phyloP scores from a whole-genome alignment of 345 rosid species.

The Barbarea vulgaris region DNA sequence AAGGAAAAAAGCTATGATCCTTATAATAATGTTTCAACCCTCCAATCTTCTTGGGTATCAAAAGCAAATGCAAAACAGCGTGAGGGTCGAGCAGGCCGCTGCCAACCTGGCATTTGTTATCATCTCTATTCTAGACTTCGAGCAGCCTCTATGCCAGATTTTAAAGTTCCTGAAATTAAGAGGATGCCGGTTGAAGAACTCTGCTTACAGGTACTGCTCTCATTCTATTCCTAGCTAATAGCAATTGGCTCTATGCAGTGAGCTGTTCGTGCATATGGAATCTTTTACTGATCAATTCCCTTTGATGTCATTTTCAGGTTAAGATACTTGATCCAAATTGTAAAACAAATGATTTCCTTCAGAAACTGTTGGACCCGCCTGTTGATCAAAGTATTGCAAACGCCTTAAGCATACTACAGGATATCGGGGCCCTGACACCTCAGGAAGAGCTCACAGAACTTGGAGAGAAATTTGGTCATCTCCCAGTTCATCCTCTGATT shows the following conservation, averaged over 20 bases:
- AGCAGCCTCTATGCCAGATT: slow-evolving; percentile 82
- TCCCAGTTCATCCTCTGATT: slow-evolving; percentile 89
- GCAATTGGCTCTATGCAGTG: slow-evolving; percentile 3
- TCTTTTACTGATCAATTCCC: slow-evolving; percentile 27
- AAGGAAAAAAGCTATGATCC: slow-evolving; percentile 97
- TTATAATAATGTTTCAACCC: slow-evolving; percentile 82
- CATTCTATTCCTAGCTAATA: background rate
- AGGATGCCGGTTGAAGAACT: slow-evolving; percentile 94
- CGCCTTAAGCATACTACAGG: slow-evolving; percentile 74
- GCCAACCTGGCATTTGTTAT: slow-evolving; percentile 93
- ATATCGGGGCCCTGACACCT: slow-evolving; percentile 80
- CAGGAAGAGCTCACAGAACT: slow-evolving; percentile 85
- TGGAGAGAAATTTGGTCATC: slow-evolving; percentile 81
- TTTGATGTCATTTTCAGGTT: slow-evolving; percentile 51
- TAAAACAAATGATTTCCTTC: slow-evolving; percentile 67
- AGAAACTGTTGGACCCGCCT: slow-evolving; percentile 86
- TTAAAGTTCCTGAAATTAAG: slow-evolving; percentile 88
- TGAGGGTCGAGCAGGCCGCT: slow-evolving; percentile 96
- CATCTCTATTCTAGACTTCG: slow-evolving; percentile 81
- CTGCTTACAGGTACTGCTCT: slow-evolving; percentile 73
- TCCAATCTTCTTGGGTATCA: slow-evolving; percentile 89
- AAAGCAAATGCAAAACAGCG: slow-evolving; percentile 96
- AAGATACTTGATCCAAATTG: slow-evolving; percentile 80
- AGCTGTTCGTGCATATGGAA: slow-evolving; percentile 1
- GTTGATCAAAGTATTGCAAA: slow-evolving; percentile 67